Evolutionary conservation across 208 protist genomes (phyloP).

Genomic region (Lotmaria passim): DNA sequence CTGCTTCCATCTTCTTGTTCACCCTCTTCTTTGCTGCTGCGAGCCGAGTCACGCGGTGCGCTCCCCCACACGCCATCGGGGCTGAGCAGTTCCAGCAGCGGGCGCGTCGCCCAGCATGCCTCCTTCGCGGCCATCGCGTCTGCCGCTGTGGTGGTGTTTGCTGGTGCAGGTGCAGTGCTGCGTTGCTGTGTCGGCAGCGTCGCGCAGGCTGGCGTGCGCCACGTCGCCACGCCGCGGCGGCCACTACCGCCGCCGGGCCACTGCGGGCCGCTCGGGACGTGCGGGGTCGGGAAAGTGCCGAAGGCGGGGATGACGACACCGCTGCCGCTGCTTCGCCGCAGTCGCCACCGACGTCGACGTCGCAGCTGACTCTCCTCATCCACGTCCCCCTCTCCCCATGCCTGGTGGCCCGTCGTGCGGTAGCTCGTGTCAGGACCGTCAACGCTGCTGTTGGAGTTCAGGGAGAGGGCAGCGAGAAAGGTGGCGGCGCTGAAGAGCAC

Average conservation of each 20-base stretch:
- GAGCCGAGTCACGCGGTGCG: background rate
- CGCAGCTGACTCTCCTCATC: background rate
- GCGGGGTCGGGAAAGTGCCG: conserved; percentile 1
- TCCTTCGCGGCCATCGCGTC: background rate
- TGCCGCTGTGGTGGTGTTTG: background rate
- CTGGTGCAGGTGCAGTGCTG: background rate
- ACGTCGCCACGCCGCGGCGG: conserved; percentile 12
- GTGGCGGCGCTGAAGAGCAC: conserved; percentile 12
- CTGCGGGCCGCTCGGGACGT: conserved; percentile 3
- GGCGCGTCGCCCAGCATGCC: background rate
- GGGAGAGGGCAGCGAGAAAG: conserved; percentile 9
- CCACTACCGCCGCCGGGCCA: conserved; percentile 10
- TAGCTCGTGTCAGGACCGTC: background rate
- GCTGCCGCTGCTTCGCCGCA: background rate
- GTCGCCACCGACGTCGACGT: background rate
- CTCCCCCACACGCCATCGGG: conserved; percentile 11
- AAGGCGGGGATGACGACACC: conserved; percentile 3
- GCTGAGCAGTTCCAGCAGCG: conserved; percentile 14
- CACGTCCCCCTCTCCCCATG: too few species aligned
- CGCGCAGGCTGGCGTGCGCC: conserved; percentile 9
- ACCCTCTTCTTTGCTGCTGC: background rate
- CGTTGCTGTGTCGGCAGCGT: background rate
- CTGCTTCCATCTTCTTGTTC: background rate
- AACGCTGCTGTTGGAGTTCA: background rate
- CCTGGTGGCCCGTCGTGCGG: background rate